phyloP scores from a whole-genome alignment of 306 rosid species.

The Hippophae tibetana region DNA sequence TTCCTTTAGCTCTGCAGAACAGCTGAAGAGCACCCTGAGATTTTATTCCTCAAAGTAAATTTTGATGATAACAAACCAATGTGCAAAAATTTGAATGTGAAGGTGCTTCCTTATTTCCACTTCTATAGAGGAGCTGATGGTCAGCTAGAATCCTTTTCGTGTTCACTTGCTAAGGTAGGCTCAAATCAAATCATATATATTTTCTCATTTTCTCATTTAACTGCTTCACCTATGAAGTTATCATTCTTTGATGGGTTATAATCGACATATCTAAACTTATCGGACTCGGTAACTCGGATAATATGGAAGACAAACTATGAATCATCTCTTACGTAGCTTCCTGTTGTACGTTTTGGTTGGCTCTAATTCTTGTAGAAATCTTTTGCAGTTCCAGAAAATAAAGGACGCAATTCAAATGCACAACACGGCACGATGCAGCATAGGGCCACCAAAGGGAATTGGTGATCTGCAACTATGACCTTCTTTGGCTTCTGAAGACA shows the following conservation, averaged over 20 bases:
- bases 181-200: neutral
- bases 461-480: slow-evolving; percentile 53
- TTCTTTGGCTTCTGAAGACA: slow-evolving; percentile 42
- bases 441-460: slow-evolving; percentile 74
- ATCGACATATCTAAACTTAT: no score
- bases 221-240: no score
- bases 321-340: neutral
- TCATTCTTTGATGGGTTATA: no score
- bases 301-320: no score
- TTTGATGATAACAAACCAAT: slow-evolving; percentile 97
- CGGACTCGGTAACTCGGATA: no score
- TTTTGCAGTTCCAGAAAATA: slow-evolving; percentile 80
- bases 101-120: slow-evolving; percentile 95
- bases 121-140: slow-evolving; percentile 98
- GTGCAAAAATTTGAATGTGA: slow-evolving; percentile 95
- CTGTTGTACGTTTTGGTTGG: neutral
- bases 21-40: slow-evolving; percentile 87
- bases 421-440: slow-evolving; percentile 96
- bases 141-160: slow-evolving; percentile 85
- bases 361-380: slow-evolving; percentile 9
- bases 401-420: slow-evolving; percentile 83
- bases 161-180: slow-evolving; percentile 94
- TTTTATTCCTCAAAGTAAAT: slow-evolving; percentile 79
- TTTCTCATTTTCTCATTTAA: no score
- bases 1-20: slow-evolving; percentile 82